Conservation (phyloP, 441 rosid species). For the Aquilaria agallochum region DNA sequence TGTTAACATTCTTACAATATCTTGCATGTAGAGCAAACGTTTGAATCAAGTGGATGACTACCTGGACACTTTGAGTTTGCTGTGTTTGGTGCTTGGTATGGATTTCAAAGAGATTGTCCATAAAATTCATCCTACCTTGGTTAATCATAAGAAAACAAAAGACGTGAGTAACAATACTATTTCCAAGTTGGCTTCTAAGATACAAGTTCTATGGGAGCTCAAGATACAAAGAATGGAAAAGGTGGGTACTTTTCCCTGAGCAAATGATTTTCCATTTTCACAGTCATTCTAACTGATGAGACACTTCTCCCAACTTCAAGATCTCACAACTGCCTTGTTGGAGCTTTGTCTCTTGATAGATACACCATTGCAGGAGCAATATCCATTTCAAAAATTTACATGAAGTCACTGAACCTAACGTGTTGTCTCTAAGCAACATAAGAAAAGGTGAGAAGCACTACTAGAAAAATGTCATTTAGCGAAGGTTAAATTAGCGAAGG, state of each 20-base stretch:
- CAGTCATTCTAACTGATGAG: constrained; percentile 9
- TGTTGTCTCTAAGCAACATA: constrained; percentile 54
- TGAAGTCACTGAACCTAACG: constrained; percentile 59
- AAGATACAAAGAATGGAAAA: constrained; percentile 64
- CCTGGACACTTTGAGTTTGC: constrained; percentile 33
- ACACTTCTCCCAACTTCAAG: constrained; percentile 54
- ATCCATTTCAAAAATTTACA: constrained; percentile 54
- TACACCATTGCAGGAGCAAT: constrained; percentile 73
- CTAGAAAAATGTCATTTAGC: no score
- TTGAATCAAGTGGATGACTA: constrained; percentile 42
- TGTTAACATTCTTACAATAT: constrained; percentile 1
- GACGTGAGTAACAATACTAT: constrained; percentile 53
- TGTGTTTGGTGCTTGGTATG: constrained; percentile 67
- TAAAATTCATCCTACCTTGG: constrained; percentile 48
- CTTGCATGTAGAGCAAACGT: constrained; percentile 41
- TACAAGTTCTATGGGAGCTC: constrained; percentile 41
- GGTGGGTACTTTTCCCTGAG: constrained; percentile 31
- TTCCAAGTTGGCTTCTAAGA: constrained; percentile 43
- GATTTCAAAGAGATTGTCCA: constrained; percentile 38
- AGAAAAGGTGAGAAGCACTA: constrained; percentile 46
- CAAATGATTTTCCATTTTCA: background rate
- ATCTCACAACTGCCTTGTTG: constrained; percentile 56
- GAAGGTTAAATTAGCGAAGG: no score
- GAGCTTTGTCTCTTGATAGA: constrained; percentile 87
- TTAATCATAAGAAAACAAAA: constrained; percentile 30